Percentiles rank a stretch among this genome's conserved stretches.
Evolutionary conservation across 139 green algal species (phyloP).

Genomic region (Closterium sp.): DNA sequence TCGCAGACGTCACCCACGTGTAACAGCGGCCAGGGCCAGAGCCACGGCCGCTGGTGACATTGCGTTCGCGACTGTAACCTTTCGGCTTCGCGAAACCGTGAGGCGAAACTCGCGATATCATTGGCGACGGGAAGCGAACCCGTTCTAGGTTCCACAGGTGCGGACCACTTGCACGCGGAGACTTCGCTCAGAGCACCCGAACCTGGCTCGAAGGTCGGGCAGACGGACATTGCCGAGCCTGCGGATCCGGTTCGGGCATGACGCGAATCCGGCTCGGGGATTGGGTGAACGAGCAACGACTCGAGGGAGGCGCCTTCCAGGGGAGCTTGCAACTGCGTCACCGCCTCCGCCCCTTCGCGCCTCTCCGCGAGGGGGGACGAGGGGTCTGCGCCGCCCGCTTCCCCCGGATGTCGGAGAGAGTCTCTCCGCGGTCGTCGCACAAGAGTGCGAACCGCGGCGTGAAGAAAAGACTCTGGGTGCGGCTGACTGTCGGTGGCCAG

Average conservation of each 20-base stretch:
- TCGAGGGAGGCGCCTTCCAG: not conserved
- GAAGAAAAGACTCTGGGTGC: not conserved
- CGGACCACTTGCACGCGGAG: not conserved
- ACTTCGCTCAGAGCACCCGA: not conserved
- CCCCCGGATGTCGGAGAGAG: not conserved
- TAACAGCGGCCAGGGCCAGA: not conserved
- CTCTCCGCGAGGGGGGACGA: too few species aligned
- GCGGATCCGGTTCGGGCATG: not conserved
- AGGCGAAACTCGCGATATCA: not conserved
- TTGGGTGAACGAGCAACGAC: not conserved
- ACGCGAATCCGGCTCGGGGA: not conserved
- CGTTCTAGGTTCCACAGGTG: not conserved
- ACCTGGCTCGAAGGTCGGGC: not conserved
- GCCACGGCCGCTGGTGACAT: not conserved
- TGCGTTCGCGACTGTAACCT: not conserved
- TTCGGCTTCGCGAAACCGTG: not conserved
- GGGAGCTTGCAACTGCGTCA: not conserved
- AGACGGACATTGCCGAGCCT: not conserved
- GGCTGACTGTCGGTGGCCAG: not conserved
- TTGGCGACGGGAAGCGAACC: not conserved
- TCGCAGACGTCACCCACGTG: not conserved
- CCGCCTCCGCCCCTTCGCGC: not conserved
- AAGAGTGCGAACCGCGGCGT: not conserved
- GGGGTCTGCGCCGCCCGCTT: not conserved
- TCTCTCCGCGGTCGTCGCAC: not conserved